Base-by-base conservation (phyloP, 1,139 yeast species). In the Wickerhamiella pararugosa region DNA sequence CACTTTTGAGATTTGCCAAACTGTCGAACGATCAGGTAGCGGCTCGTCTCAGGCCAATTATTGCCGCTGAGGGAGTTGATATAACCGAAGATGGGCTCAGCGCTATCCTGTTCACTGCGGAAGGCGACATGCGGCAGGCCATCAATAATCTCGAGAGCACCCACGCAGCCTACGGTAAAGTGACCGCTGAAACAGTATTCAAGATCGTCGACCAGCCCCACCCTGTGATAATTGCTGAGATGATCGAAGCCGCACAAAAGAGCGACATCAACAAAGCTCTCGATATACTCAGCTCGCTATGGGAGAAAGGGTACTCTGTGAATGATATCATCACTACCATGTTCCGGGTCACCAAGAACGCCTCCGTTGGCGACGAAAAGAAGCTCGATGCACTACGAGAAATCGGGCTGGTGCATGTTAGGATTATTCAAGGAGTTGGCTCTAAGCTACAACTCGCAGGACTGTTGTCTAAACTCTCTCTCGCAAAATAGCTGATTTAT, bases 91-190 rank as follows among this genome's bases (percentile, higher is more conserved):
- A 84, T 59, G 99, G 99, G 0, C 64, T 90, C 34, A 87, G 86
- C 52, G 98, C 98, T 0, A 69, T 90, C 47, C 75, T 92, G n/a
- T 90, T 90, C 63, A 80, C 96, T 0, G 93, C 96, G 0, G 99
- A 90, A 59, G 98, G 98, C 45, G 99, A 90, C 58, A 90, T 92
- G 98, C 74, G 99, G 62, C 98, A 90, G 60, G 98, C 98, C 0
- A 73, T 92, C 41, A 92, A 92, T 56, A 90, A 90, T 59, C 60
- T 90, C 45, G 98, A 90, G 57, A 79, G 94, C 57, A 86, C 97
- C 0, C 92, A 79, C 28, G 86, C 95, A 1, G 98, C 98, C 1
- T 87, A 87, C 62, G 90, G 83, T 1, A 71, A 82, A 49, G 96
- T 90, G 10, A 81, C 77, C 54, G 90, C 86, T 41, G 82, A 82